Conservation (phyloP, 2,329 filamentous ascomycete species). For the Ophiostoma quercus region DNA sequence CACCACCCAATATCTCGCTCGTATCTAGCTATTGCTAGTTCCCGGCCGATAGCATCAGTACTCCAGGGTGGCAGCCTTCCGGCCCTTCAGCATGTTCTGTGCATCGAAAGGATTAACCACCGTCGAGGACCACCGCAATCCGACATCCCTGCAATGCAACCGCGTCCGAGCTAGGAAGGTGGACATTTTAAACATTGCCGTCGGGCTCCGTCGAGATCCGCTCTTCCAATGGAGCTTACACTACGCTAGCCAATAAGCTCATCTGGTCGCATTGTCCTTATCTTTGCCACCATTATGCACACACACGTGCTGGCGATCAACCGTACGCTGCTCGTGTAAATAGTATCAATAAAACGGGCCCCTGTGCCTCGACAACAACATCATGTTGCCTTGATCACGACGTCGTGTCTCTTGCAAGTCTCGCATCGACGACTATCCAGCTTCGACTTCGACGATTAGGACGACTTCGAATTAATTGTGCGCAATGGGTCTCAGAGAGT, state of each 20-base stretch:
- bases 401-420: not conserved
- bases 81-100: not conserved
- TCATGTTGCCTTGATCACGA: not conserved
- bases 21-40: not conserved
- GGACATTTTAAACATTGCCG: not conserved
- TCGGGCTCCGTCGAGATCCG: conserved; percentile 11
- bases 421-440: not conserved
- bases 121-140: conserved; percentile 13
- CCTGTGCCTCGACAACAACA: not conserved
- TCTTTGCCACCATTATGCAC: conserved; percentile 4
- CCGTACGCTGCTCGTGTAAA: not conserved
- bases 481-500: conserved; percentile 3
- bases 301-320: conserved; percentile 1
- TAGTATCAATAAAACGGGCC: not conserved
- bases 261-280: not conserved
- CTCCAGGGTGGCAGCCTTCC: not conserved
- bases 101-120: not conserved
- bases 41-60: not conserved
- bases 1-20: not conserved
- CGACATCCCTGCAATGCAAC: not conserved
- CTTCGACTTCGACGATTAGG: not conserved
- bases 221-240: not conserved
- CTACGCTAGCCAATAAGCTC: conserved; percentile 10
- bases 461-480: not conserved
- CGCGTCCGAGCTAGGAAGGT: conserved; percentile 8